phyloP scores from a whole-genome alignment of 257 asterid genomes.

The Salvia hispanica region DNA sequence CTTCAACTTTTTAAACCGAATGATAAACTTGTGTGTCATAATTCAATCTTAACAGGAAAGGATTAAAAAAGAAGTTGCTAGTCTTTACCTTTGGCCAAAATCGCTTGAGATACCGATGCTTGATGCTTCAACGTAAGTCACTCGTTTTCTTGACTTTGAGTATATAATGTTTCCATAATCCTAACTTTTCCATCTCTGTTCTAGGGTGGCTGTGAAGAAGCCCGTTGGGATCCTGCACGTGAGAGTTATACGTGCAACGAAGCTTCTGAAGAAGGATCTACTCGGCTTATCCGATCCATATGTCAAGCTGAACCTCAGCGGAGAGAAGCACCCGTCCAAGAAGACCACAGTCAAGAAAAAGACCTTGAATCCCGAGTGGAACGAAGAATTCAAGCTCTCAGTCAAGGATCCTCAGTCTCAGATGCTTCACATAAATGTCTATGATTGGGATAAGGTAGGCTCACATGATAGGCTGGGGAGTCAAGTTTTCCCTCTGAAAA shows the following conservation, averaged over 20 bases:
- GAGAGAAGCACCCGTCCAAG: slow-evolving; percentile 63
- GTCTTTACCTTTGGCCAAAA: slow-evolving; percentile 83
- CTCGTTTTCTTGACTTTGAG: slow-evolving; percentile 15
- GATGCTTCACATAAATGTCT: slow-evolving; percentile 61
- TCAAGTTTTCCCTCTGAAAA: slow-evolving; percentile 69
- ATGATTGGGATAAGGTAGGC: slow-evolving; percentile 95
- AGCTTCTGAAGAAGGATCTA: slow-evolving; percentile 85
- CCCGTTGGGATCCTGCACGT: slow-evolving; percentile 91
- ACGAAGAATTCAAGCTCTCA: slow-evolving; percentile 81
- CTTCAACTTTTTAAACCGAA: not conserved
- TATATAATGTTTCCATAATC: not conserved
- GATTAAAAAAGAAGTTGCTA: slow-evolving; percentile 65
- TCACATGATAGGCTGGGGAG: slow-evolving; percentile 73
- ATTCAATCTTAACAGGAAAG: slow-evolving; percentile 54
- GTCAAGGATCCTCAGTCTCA: slow-evolving; percentile 85
- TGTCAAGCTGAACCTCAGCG: slow-evolving; percentile 73
- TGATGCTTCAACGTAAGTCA: slow-evolving; percentile 71
- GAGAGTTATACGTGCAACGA: slow-evolving; percentile 68
- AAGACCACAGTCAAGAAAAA: slow-evolving; percentile 81
- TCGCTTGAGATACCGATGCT: slow-evolving; percentile 80
- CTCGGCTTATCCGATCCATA: slow-evolving; percentile 92
- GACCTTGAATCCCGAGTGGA: slow-evolving; percentile 83
- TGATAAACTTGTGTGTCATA: not conserved
- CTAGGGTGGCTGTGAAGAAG: slow-evolving; percentile 68
- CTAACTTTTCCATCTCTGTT: slow-evolving; percentile 7